phyloP scores from a whole-genome alignment of 2,329 filamentous ascomycete species.

The Trichoderma endophyticum region DNA sequence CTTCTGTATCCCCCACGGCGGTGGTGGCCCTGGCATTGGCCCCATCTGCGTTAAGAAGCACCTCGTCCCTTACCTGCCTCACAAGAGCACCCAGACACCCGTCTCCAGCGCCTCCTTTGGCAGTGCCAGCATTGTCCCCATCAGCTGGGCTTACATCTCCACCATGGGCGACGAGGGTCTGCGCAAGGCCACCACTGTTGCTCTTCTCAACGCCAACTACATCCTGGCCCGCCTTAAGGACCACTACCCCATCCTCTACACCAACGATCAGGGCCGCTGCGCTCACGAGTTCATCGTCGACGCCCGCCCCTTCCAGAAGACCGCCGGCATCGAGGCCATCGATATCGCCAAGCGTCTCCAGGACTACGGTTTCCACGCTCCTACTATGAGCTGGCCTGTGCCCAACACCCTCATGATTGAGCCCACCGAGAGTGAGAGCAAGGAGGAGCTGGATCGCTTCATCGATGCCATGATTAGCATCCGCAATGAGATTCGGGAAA shows the following conservation, averaged over 20 bases:
- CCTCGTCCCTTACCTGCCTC: constrained; percentile 65
- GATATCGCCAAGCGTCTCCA: constrained; percentile 95
- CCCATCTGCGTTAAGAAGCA: constrained; percentile 89
- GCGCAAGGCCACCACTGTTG: constrained; percentile 85
- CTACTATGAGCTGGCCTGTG: constrained; percentile 96
- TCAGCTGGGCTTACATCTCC: constrained; percentile 92
- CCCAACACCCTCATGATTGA: constrained; percentile 97
- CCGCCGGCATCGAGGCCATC: constrained; percentile 81
- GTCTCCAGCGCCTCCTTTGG: constrained; percentile 83
- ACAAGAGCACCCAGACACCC: constrained; percentile 45
- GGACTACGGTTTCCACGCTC: constrained; percentile 96
- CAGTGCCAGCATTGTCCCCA: constrained; percentile 87
- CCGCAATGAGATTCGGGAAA: constrained; percentile 74
- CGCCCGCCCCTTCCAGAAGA: constrained; percentile 77
- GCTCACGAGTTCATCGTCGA: constrained; percentile 98
- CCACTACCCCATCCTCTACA: constrained; percentile 91
- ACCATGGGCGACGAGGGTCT: constrained; percentile 80
- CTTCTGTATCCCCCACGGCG: constrained; percentile 96
- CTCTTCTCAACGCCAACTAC: constrained; percentile 96
- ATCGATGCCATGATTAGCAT: constrained; percentile 87
- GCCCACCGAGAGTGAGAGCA: constrained; percentile 89
- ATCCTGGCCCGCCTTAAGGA: constrained; percentile 81
- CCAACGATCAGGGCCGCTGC: constrained; percentile 81
- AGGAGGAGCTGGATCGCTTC: constrained; percentile 90
- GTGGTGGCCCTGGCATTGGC: constrained; percentile 88